These are phyloP conservation scores for Lichtheimia corymbifera DNA, from an alignment of 371 early-diverging fungal genomes.

Conservation along the genomic window DNA sequence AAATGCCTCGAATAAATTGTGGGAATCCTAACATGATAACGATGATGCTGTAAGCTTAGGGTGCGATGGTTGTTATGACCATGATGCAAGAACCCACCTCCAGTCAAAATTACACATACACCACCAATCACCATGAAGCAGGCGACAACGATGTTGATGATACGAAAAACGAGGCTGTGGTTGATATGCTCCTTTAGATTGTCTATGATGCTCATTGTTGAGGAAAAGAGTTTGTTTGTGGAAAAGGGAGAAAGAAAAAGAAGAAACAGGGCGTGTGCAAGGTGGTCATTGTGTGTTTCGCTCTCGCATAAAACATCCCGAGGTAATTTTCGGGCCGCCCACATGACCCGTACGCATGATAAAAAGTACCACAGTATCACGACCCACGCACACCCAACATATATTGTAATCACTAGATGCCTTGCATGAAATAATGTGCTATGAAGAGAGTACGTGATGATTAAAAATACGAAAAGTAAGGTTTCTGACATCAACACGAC, in stretches of 20 bases:
- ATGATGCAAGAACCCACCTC: conserved; percentile 23
- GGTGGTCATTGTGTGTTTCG: no score
- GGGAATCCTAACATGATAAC: conserved; percentile 32
- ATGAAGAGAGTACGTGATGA: no score
- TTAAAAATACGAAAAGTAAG: no score
- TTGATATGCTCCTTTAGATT: conserved; percentile 10
- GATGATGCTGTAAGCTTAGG: not conserved
- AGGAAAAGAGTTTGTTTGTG: not conserved
- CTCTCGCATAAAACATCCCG: no score
- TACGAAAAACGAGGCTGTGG: conserved; percentile 30
- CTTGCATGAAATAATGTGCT: no score
- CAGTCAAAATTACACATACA: conserved; percentile 34
- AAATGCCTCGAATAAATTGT: conserved; percentile 46
- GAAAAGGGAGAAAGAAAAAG: not conserved
- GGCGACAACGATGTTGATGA: conserved; percentile 33
- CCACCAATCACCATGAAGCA: conserved; percentile 44
- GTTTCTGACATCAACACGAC: no score
- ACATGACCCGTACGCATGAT: no score
- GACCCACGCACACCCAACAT: no score
- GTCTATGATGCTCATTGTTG: not conserved
- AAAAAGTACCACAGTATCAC: no score
- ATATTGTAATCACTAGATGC: no score
- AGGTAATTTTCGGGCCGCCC: no score
- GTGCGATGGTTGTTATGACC: not conserved
- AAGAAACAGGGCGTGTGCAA: not conserved